Conservation (phyloP, 345 rosid genomes). For the Hypericum androsaemum region DNA sequence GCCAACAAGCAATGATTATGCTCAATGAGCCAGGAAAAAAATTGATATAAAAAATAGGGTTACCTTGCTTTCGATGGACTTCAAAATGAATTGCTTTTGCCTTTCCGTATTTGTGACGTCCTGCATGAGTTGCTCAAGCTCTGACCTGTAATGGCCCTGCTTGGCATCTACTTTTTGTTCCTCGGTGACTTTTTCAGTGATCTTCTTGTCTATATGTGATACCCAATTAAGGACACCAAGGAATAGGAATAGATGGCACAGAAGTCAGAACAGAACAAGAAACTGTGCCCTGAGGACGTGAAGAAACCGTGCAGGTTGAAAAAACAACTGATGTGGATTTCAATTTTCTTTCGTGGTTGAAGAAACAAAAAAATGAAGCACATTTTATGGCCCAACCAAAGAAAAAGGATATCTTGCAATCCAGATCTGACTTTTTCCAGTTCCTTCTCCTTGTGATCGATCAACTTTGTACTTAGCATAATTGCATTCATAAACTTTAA, state of each 20-base stretch:
- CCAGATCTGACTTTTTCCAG: constrained; percentile 37
- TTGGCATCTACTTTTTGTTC: constrained; percentile 94
- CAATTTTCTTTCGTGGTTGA: too few species aligned
- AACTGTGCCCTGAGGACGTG: not conserved
- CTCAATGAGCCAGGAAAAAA: not conserved
- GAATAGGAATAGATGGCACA: constrained; percentile 3
- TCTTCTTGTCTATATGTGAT: constrained; percentile 74
- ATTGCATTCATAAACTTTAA: constrained; percentile 73
- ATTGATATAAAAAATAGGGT: not conserved
- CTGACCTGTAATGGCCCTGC: constrained; percentile 54
- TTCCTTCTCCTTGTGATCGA: constrained; percentile 49
- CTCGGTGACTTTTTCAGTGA: constrained; percentile 74
- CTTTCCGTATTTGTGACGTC: constrained; percentile 68
- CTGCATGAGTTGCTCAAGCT: constrained; percentile 72
- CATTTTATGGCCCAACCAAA: not conserved
- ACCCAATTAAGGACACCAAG: constrained; percentile 39
- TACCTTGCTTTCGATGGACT: constrained; percentile 83
- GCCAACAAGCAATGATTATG: not conserved
- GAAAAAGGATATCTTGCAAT: constrained; percentile 75
- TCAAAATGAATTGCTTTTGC: constrained; percentile 54
- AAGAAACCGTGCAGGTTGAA: not conserved
- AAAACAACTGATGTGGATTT: not conserved
- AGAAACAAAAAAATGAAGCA: constrained; percentile 8
- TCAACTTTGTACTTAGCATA: constrained; percentile 51
- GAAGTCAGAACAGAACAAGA: constrained; percentile 5